Conservation (phyloP, 2,329 filamentous ascomycete genomes). For the Herpotrichia juniperi region DNA sequence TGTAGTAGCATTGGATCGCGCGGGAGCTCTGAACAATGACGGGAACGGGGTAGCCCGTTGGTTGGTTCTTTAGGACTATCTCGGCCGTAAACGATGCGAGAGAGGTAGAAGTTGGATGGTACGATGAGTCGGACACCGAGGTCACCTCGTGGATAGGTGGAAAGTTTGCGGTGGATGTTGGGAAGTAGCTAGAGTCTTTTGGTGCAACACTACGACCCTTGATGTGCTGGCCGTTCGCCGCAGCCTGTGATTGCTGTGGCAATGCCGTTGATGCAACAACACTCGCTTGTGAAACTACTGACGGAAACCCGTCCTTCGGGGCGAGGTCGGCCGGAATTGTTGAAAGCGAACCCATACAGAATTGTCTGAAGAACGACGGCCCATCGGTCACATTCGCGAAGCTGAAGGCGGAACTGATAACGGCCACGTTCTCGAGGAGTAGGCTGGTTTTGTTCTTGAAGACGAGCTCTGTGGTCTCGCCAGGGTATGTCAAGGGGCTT, state of each 20-base stretch:
- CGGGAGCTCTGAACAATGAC: conserved; percentile 28
- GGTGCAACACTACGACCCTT: not conserved
- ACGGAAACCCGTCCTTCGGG: not conserved
- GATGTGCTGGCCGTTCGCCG: not conserved
- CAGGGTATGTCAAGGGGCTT: conserved; percentile 14
- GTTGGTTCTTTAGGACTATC: not conserved
- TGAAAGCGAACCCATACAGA: conserved; percentile 20
- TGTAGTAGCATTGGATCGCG: conserved; percentile 49
- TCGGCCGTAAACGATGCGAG: not conserved
- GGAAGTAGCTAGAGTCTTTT: not conserved
- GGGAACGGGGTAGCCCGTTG: conserved; percentile 42
- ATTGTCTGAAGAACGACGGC: conserved; percentile 41
- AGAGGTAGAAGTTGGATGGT: not conserved
- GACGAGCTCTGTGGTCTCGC: conserved; percentile 15
- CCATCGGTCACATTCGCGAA: conserved; percentile 40
- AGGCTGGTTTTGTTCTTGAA: conserved; percentile 25
- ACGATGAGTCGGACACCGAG: not conserved
- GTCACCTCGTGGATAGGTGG: not conserved
- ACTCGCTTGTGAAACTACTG: not conserved
- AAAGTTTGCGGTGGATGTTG: not conserved
- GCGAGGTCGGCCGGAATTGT: not conserved
- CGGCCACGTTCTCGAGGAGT: conserved; percentile 32
- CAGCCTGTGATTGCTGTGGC: not conserved
- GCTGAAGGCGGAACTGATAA: conserved; percentile 11
- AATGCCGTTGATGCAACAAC: not conserved